phyloP scores from a whole-genome alignment of 495 filamentous ascomycete species.

The Hyaloscypha bicolor region DNA sequence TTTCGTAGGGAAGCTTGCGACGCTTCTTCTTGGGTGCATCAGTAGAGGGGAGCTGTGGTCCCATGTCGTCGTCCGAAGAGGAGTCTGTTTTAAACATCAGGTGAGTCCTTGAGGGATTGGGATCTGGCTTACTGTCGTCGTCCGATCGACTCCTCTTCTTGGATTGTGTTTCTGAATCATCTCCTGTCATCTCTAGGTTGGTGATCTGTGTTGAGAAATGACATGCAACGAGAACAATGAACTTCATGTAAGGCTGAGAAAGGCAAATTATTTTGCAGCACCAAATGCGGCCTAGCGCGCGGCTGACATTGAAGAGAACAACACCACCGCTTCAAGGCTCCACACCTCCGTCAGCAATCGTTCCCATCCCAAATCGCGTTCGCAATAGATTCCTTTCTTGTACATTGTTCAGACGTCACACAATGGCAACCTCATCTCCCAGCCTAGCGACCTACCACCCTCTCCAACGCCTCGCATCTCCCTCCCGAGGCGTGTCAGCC shows the following conservation, averaged over 20 bases:
- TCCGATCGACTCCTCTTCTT: constrained; percentile 51
- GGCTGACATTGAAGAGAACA: constrained; percentile 7
- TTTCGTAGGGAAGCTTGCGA: constrained; percentile 88
- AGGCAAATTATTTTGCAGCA: not conserved
- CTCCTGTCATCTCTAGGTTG: constrained; percentile 27
- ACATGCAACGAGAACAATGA: not conserved
- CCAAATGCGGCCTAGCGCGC: not conserved
- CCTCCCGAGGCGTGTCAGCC: constrained; percentile 69
- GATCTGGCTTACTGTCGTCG: constrained; percentile 40
- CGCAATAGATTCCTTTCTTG: constrained; percentile 8
- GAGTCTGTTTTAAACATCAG: constrained; percentile 27
- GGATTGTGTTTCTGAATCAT: constrained; percentile 31
- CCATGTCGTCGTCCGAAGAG: constrained; percentile 93
- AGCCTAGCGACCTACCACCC: constrained; percentile 54
- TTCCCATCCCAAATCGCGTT: not conserved
- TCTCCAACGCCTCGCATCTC: constrained; percentile 71
- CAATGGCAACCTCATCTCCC: constrained; percentile 29
- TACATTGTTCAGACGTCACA: constrained; percentile 12
- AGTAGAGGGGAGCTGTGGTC: constrained; percentile 77
- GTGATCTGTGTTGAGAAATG: not conserved
- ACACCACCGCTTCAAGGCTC: not conserved
- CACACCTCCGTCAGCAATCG: not conserved
- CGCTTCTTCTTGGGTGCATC: constrained; percentile 83
- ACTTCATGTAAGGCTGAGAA: constrained; percentile 2
- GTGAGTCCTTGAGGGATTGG: not conserved